phyloP scores from a whole-genome alignment of 306 rosid species.

The Cajanus cajan region DNA sequence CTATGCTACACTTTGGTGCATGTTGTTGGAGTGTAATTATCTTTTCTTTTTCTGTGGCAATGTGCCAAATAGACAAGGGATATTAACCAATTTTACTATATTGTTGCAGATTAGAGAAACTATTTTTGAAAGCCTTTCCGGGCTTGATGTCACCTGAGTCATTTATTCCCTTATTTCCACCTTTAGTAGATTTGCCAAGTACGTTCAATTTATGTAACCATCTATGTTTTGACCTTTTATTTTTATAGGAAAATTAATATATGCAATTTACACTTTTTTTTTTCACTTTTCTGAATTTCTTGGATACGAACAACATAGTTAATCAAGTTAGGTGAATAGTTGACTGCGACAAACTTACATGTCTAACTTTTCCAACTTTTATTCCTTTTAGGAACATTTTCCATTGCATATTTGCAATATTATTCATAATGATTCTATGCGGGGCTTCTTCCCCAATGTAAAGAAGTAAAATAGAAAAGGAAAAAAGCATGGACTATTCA shows the following conservation, averaged over 20 bases:
- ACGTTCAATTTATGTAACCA: constrained; percentile 37
- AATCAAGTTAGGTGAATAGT: background rate
- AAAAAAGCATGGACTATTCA: background rate
- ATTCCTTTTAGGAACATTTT: background rate
- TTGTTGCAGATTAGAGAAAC: constrained; percentile 70
- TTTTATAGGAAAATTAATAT: background rate
- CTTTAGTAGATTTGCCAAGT: constrained; percentile 87
- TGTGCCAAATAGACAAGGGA: background rate
- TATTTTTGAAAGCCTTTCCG: constrained; percentile 66
- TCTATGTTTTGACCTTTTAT: constrained; percentile 7
- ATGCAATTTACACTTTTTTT: background rate
- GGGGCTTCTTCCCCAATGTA: background rate
- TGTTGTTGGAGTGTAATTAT: background rate
- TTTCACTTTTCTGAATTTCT: background rate
- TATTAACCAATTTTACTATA: constrained; percentile 20
- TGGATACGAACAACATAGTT: background rate
- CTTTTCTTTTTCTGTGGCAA: background rate
- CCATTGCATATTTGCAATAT: too few relatives aligned
- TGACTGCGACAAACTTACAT: background rate
- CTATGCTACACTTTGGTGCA: background rate
- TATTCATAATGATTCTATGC: background rate
- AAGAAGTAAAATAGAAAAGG: constrained; percentile 10
- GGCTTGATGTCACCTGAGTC: constrained; percentile 87
- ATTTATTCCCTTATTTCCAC: constrained; percentile 82
- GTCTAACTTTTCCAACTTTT: background rate